Evolutionary conservation across 176 grass and related monocot species (phyloP), one percentile per base, ranked within the genome.

Genomic region (Hyparrhenia diplandra): DNA sequence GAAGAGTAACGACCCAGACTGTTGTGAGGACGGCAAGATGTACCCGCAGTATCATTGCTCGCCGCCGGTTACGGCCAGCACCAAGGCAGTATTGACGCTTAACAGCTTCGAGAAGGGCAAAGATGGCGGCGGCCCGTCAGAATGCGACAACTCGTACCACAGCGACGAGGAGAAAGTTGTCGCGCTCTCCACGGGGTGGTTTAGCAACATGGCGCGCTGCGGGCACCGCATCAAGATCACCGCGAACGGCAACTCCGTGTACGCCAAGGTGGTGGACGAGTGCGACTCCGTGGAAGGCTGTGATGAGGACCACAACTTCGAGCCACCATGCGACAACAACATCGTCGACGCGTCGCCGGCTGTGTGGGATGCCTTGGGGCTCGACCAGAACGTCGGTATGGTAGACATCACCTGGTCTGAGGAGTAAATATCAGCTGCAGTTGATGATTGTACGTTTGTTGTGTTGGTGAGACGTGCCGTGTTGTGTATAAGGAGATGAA

Each of bases 261-360:
- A 69, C 2, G 89, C 86, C n/a, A 91, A 84, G 69, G 88, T 94
- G 5, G 92, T 91, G 8, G 88, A 91, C 74, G 88, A 88, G 87
- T 94, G 92, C 14, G 46, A 78, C 13, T 88, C 75, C 10, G 52
- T 94, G 30, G 75, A 94, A 9, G 88, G 88, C 49, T 94, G 88
- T 27, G 84, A 82, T 0, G 29, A 54, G 0, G 75, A 88, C 1
- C 85, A 84, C 45, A 89, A 88, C 61, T 91, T 68, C n/a, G 61
- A 91, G 71, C 79, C 85, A 0, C 92, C 86, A 0, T 94, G 88
- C 9, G 69, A 54, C 5, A 79, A 82, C 35, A 82, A 94, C 81
- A 37, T 76, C 13, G 86, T 94, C 2, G 83, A 85, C 0, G 92
- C 82, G 0, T 88, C 83, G 2, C 83, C 75, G 5, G 92, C 71